Percentiles rank a stretch among this genome's conserved stretches.
These are phyloP conservation scores for Hyaloscypha variabilis DNA, from an alignment of 495 filamentous ascomycete species.

Conservation along the genomic window DNA sequence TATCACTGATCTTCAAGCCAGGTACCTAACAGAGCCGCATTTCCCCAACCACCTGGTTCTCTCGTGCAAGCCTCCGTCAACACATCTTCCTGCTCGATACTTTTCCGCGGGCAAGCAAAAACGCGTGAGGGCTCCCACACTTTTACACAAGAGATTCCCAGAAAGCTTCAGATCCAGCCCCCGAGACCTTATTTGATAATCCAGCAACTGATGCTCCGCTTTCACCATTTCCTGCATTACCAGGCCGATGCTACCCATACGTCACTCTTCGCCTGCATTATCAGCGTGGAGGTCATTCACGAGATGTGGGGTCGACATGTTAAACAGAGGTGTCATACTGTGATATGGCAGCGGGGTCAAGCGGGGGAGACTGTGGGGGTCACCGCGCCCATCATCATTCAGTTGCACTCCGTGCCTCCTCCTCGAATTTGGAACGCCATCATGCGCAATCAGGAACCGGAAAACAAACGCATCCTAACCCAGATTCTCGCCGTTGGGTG, in stretches of 20 bases:
- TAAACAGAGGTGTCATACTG: constrained; percentile 7
- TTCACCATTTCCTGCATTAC: no score
- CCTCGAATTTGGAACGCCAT: neutral
- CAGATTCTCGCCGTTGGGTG: neutral
- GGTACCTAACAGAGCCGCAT: neutral
- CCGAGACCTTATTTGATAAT: neutral
- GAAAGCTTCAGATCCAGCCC: neutral
- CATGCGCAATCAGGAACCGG: neutral
- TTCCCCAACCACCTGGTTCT: neutral
- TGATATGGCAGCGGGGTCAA: constrained; percentile 2
- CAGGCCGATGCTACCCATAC: neutral
- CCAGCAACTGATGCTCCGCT: no score
- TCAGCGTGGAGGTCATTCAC: constrained; percentile 9
- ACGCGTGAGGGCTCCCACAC: neutral
- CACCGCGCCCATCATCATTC: neutral
- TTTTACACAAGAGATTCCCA: neutral
- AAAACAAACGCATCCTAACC: neutral
- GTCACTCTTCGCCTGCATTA: neutral
- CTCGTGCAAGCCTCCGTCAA: neutral
- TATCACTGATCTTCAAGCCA: neutral
- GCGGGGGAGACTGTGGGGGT: neutral
- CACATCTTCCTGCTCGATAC: neutral
- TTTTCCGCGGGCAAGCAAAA: neutral
- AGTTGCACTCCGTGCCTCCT: neutral
- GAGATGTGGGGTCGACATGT: constrained; percentile 4